A percentile compares a stretch with the other conserved stretches of the same genome.
Conservation (phyloP, 2,329 filamentous ascomycete species). For the Cordyceps cateniannulata region DNA sequence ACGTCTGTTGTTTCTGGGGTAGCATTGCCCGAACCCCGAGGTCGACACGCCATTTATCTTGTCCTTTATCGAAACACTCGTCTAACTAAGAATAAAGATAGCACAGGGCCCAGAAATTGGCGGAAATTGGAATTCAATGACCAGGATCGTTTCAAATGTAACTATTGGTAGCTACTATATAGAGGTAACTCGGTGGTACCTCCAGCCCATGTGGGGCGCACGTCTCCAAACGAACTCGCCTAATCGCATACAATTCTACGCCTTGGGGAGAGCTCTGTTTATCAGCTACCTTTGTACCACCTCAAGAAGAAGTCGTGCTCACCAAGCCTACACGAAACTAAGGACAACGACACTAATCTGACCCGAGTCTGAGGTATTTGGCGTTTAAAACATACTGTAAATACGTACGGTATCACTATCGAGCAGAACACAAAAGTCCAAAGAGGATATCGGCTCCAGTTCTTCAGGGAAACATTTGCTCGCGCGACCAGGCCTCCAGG, state of each 20-base stretch:
- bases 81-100: too few relatives aligned
- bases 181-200: neutral
- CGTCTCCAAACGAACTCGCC: neutral
- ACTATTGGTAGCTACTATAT: neutral
- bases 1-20: too few relatives aligned
- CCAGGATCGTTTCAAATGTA: too few relatives aligned
- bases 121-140: too few relatives aligned
- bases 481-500: neutral
- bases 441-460: neutral
- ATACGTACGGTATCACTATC: neutral
- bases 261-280: neutral
- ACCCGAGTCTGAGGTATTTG: neutral
- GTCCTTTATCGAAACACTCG: too few relatives aligned
- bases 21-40: too few relatives aligned
- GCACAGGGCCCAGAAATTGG: too few relatives aligned
- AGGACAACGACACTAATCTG: neutral
- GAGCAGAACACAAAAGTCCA: neutral
- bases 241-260: conserved; percentile 3
- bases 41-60: too few relatives aligned
- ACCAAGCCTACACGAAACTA: neutral
- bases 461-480: neutral
- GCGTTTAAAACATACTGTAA: neutral
- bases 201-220: neutral
- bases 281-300: neutral
- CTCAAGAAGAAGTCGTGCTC: neutral